Evolutionary conservation across 2,329 filamentous ascomycete genomes (phyloP), one percentile per base, ranked within the genome.

Genomic region (Cadophora sp.): DNA sequence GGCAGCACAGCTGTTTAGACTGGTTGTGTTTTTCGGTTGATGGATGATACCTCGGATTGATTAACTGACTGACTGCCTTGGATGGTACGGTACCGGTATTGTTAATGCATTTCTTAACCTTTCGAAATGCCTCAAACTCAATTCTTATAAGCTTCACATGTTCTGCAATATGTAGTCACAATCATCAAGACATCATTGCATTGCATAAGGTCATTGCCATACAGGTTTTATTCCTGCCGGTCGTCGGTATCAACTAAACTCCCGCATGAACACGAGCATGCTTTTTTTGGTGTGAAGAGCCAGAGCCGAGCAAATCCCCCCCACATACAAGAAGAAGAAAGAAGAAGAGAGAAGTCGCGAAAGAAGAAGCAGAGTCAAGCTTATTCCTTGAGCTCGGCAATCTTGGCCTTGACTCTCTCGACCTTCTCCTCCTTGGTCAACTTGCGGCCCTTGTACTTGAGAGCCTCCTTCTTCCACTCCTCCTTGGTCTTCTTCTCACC

Each of bases 401-500:
- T 99, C 88, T 92, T 96, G 81, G 90, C 88, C 89, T 96, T 88
- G 83, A 99, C 88, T 76, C 90, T 88, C 83, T 89, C 86, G 81
- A 91, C 84, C 85, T 90, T 93, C 92, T 98, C 85, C 65, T 87
- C 94, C 86, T 90, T 91, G 82, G 87, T 90, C 75, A 94, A 87
- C 89, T 97, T 97, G 78, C 78, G 77, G 77, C 83, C 83, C 82
- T 84, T 88, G 91, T 88, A 93, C 89, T 98, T 97, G 87, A 93
- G 88, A 81, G 92, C 94, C 89, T 97, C 94, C 74, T 87, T 87
- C 91, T 97, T 97, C 92, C 92, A 96, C 86, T 97, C 89, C 73
- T 95, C 95, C 91, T 97, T 98, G 86, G 83, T 86, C 93, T 98
- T 98, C 91, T 97, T 94, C 84, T 91, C 84, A 65, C 81, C 91